phyloP scores from a whole-genome alignment of 345 rosid species.

The Euclidium syriacum region DNA sequence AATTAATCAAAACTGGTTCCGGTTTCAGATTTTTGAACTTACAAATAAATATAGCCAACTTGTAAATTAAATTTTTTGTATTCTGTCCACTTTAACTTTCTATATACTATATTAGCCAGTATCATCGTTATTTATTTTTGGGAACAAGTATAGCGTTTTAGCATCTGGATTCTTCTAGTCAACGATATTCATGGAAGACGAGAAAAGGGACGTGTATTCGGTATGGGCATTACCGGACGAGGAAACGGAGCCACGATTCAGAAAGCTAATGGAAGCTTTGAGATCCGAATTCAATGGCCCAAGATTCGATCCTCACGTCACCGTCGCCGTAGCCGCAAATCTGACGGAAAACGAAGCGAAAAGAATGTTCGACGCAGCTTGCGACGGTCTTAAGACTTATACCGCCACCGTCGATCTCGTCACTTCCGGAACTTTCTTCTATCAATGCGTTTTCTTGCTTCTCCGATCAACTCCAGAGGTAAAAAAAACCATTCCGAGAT shows the following conservation, averaged over 20 bases:
- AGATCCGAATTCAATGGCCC: constrained; percentile 78
- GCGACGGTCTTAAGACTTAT: constrained; percentile 53
- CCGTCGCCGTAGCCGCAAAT: constrained; percentile 55
- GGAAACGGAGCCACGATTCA: constrained; percentile 38
- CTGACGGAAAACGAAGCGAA: constrained; percentile 63
- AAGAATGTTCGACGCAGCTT: constrained; percentile 53
- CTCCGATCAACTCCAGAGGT: constrained; percentile 69
- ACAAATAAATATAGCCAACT: too few relatives aligned
- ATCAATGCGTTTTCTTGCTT: constrained; percentile 70
- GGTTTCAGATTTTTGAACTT: too few relatives aligned
- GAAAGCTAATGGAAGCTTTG: constrained; percentile 58
- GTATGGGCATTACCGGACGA: constrained; percentile 83
- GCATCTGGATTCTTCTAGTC: neutral
- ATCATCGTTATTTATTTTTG: too few relatives aligned
- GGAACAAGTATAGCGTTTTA: too few relatives aligned
- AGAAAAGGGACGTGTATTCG: constrained; percentile 48
- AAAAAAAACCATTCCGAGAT: neutral
- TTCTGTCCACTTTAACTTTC: too few relatives aligned
- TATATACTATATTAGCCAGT: too few relatives aligned
- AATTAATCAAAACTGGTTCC: too few relatives aligned
- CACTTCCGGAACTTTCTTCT: constrained; percentile 71
- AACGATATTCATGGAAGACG: constrained; percentile 11
- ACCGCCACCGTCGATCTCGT: constrained; percentile 49
- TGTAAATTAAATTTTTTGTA: too few relatives aligned
- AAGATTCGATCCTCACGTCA: constrained; percentile 74